phyloP scores from a whole-genome alignment of 2,329 filamentous ascomycete genomes.

The Fusarium pseudograminearum region DNA sequence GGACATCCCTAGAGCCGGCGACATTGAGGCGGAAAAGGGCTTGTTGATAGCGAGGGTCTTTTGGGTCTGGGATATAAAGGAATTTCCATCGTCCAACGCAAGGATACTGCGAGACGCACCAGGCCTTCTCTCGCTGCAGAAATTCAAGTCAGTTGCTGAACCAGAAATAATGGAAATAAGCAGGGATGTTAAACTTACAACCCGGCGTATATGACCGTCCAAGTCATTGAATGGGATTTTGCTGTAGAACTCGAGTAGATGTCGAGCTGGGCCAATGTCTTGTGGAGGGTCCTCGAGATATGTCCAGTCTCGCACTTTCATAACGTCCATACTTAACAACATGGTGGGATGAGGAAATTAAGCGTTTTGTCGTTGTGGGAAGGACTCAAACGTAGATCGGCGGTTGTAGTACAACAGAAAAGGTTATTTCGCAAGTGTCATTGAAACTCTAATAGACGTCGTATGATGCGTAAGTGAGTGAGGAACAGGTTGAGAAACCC shows the following conservation, averaged over 20 bases:
- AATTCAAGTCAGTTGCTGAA: slow-evolving; percentile 20
- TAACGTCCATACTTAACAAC: slow-evolving; percentile 49
- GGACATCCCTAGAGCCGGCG: slow-evolving; percentile 53
- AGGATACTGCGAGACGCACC: slow-evolving; percentile 59
- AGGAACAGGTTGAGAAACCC: slow-evolving; percentile 6
- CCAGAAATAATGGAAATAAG: background rate
- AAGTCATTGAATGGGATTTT: slow-evolving; percentile 52
- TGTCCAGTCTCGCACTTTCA: slow-evolving; percentile 56
- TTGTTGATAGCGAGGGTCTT: slow-evolving; percentile 58
- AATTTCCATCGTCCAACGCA: slow-evolving; percentile 65
- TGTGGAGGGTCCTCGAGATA: slow-evolving; percentile 54
- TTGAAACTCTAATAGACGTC: slow-evolving; percentile 25
- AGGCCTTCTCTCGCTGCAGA: slow-evolving; percentile 59
- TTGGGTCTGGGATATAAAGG: slow-evolving; percentile 56
- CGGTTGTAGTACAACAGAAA: slow-evolving; percentile 9
- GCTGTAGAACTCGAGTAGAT: slow-evolving; percentile 56
- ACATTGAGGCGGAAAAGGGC: slow-evolving; percentile 58
- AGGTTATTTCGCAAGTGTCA: slow-evolving; percentile 29
- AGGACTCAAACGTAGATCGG: slow-evolving; percentile 5
- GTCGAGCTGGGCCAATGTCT: slow-evolving; percentile 53
- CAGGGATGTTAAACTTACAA: slow-evolving; percentile 48
- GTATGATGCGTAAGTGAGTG: slow-evolving; percentile 8
- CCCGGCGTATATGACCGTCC: slow-evolving; percentile 52
- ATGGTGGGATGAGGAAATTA: slow-evolving; percentile 26
- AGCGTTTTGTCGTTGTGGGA: slow-evolving; percentile 3